Percentiles rank a stretch among this genome's conserved stretches.
Conservation (phyloP, 1,284 basidiomycete species). For the Dichomitus squalens region DNA sequence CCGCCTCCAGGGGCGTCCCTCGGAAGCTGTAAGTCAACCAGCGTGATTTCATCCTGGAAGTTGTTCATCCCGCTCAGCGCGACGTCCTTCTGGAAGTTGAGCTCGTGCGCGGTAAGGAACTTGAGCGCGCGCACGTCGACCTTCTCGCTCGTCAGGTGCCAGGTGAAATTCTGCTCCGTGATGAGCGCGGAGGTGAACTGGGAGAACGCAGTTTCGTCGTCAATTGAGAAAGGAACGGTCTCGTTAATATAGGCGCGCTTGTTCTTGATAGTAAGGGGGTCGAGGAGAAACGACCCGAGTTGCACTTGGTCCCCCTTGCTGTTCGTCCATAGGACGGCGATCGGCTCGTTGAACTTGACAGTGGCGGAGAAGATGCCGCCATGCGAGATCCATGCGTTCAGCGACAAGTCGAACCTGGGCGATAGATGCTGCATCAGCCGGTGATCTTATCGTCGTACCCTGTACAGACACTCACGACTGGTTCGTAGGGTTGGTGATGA, state of each 20-base stretch:
- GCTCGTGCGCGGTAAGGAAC: conserved; percentile 63
- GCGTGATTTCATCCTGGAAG: conserved; percentile 60
- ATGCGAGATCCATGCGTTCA: conserved; percentile 62
- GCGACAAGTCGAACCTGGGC: conserved; percentile 42
- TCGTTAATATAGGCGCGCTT: conserved; percentile 63
- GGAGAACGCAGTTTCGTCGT: conserved; percentile 55
- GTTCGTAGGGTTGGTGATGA: conserved; percentile 54
- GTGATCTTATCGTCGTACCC: neutral
- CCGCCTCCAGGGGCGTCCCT: conserved; percentile 71
- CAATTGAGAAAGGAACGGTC: conserved; percentile 56
- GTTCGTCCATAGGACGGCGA: conserved; percentile 58
- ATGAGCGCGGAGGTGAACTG: conserved; percentile 63
- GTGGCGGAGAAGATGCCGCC: conserved; percentile 60
- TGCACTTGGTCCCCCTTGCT: conserved; percentile 36
- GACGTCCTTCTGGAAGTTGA: conserved; percentile 62
- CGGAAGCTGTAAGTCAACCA: conserved; percentile 73
- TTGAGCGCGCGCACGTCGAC: conserved; percentile 70
- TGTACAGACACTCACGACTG: conserved; percentile 44
- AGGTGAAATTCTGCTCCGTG: conserved; percentile 70
- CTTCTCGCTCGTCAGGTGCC: conserved; percentile 61
- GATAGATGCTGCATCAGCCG: neutral
- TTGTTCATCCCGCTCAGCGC: conserved; percentile 65
- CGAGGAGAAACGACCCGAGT: conserved; percentile 53
- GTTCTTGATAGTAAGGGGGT: conserved; percentile 45
- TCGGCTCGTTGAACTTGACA: conserved; percentile 56